These are phyloP conservation scores for Murraya paniculata DNA, from an alignment of 345 rosid genomes.

Conservation along the genomic window DNA sequence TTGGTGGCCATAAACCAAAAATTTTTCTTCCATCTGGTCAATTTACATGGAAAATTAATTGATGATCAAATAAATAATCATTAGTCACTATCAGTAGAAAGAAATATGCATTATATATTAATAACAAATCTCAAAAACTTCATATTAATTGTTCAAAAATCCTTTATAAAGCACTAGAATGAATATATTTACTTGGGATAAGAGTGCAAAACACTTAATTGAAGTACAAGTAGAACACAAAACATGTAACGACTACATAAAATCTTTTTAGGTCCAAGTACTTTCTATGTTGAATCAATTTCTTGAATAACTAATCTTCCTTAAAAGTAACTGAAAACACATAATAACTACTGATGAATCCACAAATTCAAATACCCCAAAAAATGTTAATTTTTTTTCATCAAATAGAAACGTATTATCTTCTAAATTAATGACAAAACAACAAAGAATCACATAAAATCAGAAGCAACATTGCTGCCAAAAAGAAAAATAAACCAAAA, in stretches of 20 bases:
- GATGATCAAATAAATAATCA: neutral
- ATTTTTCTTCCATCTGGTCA: neutral
- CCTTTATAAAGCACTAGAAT: neutral
- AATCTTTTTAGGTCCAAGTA: neutral
- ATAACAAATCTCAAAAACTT: neutral
- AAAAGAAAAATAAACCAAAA: neutral
- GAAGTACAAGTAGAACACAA: neutral
- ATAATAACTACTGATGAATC: neutral
- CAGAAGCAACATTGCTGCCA: neutral
- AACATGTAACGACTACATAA: neutral
- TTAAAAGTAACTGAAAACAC: neutral
- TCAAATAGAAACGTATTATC: neutral
- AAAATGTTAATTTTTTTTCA: neutral
- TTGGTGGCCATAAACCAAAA: neutral
- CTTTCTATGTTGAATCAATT: constrained; percentile 1
- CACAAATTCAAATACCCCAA: neutral
- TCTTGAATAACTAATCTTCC: constrained; percentile 10
- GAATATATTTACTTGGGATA: neutral
- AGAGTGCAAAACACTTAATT: neutral
- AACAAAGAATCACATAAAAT: constrained; percentile 25
- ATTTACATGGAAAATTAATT: neutral
- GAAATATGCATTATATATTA: neutral
- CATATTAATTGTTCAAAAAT: neutral
- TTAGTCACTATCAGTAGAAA: neutral
- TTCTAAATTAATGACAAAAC: constrained; percentile 10